Percentiles rank a stretch among this genome's conserved stretches.
phyloP scores from a whole-genome alignment of 345 rosid genomes.

The Salix dunnii region DNA sequence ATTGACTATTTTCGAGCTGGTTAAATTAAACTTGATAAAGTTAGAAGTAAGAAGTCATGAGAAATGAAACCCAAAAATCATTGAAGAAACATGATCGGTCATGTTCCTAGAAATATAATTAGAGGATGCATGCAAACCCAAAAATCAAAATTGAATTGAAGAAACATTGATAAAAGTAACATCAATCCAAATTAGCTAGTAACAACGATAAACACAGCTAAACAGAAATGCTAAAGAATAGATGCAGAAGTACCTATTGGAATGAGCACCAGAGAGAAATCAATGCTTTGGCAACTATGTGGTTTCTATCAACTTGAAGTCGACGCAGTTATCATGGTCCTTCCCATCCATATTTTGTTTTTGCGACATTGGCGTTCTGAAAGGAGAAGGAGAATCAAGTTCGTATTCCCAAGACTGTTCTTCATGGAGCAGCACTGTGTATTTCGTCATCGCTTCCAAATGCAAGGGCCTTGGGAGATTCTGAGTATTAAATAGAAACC shows the following conservation, averaged over 20 bases:
- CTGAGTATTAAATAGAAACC: slow-evolving; percentile 8
- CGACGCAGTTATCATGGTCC: slow-evolving; percentile 10
- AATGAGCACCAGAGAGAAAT: not conserved
- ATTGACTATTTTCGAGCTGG: no score
- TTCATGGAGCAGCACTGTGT: slow-evolving; percentile 7
- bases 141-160: no score
- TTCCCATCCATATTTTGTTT: not conserved
- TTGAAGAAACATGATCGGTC: no score
- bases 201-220: no score
- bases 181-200: no score
- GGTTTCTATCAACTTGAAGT: slow-evolving; percentile 28
- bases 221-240: no score
- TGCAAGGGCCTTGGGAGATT: slow-evolving; percentile 21
- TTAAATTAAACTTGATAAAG: no score
- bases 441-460: slow-evolving; percentile 18
- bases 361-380: slow-evolving; percentile 28
- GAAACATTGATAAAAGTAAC: no score
- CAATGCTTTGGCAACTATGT: slow-evolving; percentile 25
- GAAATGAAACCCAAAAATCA: no score
- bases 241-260: not conserved
- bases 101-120: no score
- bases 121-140: no score
- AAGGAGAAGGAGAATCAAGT: slow-evolving; percentile 18
- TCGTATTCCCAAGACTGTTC: slow-evolving; percentile 8
- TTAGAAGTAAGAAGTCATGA: no score